Evolutionary conservation across 2,329 filamentous ascomycete genomes (phyloP), one percentile per base, ranked within the genome.

Genomic region (Xylaria sp.): DNA sequence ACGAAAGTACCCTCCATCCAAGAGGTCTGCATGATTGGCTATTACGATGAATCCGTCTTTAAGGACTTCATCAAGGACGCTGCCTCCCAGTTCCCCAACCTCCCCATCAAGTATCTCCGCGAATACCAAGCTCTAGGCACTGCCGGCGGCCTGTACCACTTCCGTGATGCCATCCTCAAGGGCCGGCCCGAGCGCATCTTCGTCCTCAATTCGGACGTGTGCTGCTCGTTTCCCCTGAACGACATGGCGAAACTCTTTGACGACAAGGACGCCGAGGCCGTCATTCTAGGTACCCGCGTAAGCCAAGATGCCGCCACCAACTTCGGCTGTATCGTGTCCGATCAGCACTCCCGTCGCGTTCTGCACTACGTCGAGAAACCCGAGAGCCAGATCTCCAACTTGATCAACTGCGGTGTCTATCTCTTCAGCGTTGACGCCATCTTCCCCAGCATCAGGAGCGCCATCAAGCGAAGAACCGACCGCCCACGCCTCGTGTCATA

Each of bases 341-440:
- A 99, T 82, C 85, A 92, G 52, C 94, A 98, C 83, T 97, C 93
- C 73, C 94, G 95, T 80, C 94, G 95, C 74, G 96, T 99, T 55
- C 90, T 98, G 69, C 96, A 99, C 85, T 98, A 99, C 83, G 96
- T 99, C 80, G 96, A 98, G 88, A 98, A 98, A 86, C 96, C 96
- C 74, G 95, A 99, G 83, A 94, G 92, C 65, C 93, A 97, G 82
- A 98, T 99, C 82, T 97, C 93, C 79, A 98, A 98, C 85, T 87
- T 99, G 75, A 99, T 99, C 88, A 99, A 98, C 87, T 98, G 96
- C 82, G 96, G 96, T 77, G 94, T 99, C 78, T 99, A 98, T 85
- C 93, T 98, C 77, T 99, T 99, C 83, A 89, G 92, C 73, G 96
- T 94, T 72, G 94, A 98, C 75, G 93, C 91, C 81, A 97, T 98